Base-by-base conservation (phyloP, 306 rosid genomes). In the Mimosa pudica region DNA sequence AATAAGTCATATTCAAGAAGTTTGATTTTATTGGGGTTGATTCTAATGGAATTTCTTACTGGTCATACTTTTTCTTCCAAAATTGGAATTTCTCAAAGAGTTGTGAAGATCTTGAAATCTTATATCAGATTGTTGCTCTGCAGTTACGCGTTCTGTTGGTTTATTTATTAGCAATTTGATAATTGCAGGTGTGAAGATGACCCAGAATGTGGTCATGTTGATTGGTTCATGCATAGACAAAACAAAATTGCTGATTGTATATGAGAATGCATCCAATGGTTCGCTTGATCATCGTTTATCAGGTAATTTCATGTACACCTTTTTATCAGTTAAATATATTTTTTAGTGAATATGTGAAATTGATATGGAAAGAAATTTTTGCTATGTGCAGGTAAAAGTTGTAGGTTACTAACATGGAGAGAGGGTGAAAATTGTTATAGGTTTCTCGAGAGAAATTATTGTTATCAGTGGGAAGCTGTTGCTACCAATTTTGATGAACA, bases 391-490 rank as follows among this genome's bases (percentile, higher is more conserved):
- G 98, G 80, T 16, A 11, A 73, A 81, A 77, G 55, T 17, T 20
- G 64, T 55, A 84, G 66, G 60, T 84, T 89, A 71, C 84, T 93
- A 47, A 86, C 86, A 65, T 93, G 98, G 98, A 81, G 82, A 70
- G 87, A 93, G 94, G 85, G 79, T 90, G 89, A 89, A 89, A 81
- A 79, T 93, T 63, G 97, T 97, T n/a, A 73, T 79, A 55, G 97
- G 97, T 73, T 82, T 86, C 20, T 90, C 90, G 24, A 90, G 79
- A 79, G 98, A 24, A 24, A 24, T 24, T 24, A 24, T 24, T 24
- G 30, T 24, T 24, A 24, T 24, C 30, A 24, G 30, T 0, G 30
- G 30, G 30, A 24, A 24, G 30, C 30, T 24, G 30, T 24, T 24
- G 30, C 30, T 24, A 24, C 30, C 30, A 24, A 24, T 24, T 24